A percentile compares a stretch with the other conserved stretches of the same genome.
Evolutionary conservation across 164 flowering plant species (phyloP).

Genomic region (Aristolochia fimbriata): DNA sequence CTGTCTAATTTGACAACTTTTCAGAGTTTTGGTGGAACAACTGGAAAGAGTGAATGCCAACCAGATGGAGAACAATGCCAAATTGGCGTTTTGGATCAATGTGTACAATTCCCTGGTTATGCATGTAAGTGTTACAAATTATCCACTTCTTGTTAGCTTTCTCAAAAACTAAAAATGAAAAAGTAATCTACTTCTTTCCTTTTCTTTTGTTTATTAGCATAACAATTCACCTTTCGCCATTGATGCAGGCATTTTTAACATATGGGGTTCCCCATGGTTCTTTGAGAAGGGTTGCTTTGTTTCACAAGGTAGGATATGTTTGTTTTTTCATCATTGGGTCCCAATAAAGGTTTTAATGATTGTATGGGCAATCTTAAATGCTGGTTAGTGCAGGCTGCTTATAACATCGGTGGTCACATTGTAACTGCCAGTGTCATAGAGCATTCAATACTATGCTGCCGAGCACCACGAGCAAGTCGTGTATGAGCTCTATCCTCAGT

Average conservation of each 20-base stretch:
- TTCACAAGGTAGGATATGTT: slow-evolving; percentile 59
- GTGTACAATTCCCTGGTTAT: slow-evolving; percentile 77
- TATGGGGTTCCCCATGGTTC: slow-evolving; percentile 70
- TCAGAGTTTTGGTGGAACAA: slow-evolving; percentile 73
- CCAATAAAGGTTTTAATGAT: too few species aligned
- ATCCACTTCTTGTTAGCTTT: neutral
- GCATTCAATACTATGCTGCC: slow-evolving; percentile 57
- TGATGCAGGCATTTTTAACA: slow-evolving; percentile 68
- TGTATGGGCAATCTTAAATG: too few species aligned
- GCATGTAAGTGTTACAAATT: slow-evolving; percentile 48
- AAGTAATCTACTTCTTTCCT: neutral
- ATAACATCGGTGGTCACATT: slow-evolving; percentile 68
- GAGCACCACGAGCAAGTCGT: slow-evolving; percentile 51
- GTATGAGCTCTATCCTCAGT: neutral
- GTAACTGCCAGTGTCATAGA: slow-evolving; percentile 73
- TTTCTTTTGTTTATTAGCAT: slow-evolving; percentile 1
- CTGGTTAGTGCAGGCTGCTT: slow-evolving; percentile 79
- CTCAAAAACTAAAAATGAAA: too few species aligned
- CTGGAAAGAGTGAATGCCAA: slow-evolving; percentile 54
- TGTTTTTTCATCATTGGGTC: too few species aligned
- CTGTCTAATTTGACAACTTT: slow-evolving; percentile 13
- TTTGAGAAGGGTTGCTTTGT: slow-evolving; percentile 71
- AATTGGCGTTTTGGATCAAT: slow-evolving; percentile 86
- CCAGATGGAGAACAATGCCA: slow-evolving; percentile 61
- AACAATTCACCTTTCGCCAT: neutral